Evolutionary conservation across 805 yeast species (phyloP).

Genomic region (Ogataea salicorniae): DNA sequence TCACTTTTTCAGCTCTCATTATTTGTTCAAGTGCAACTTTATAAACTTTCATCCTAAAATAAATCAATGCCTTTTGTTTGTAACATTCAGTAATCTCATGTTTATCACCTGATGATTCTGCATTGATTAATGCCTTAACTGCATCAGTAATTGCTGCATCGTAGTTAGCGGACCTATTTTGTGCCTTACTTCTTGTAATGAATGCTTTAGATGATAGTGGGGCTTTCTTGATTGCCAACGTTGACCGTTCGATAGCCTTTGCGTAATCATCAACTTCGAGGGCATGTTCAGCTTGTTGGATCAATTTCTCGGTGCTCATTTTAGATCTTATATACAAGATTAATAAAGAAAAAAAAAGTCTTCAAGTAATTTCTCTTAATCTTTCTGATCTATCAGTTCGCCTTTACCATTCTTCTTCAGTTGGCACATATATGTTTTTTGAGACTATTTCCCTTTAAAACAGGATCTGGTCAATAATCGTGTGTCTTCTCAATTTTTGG

Average conservation of each 20-base stretch:
- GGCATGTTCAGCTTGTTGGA: conserved; percentile 33
- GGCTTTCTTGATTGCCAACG: conserved; percentile 36
- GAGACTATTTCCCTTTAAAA: no score
- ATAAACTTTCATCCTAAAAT: conserved; percentile 40
- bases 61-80: conserved; percentile 45
- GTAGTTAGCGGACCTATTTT: conserved; percentile 42
- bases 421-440: no score
- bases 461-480: no score
- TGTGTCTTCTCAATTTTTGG: no score
- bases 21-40: conserved; percentile 38
- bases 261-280: conserved; percentile 42
- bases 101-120: conserved; percentile 42
- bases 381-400: no score
- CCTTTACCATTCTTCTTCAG: no score
- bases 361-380: no score
- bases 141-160: conserved; percentile 46
- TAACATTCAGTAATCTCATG: conserved; percentile 42
- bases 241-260: conserved; percentile 39
- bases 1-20: conserved; percentile 36
- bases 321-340: neutral
- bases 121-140: conserved; percentile 36
- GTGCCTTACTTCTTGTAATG: conserved; percentile 44
- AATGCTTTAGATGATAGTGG: conserved; percentile 44
- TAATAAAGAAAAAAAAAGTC: no score
- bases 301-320: conserved; percentile 13